Evolutionary conservation across 176 grass and related monocot species (phyloP), one percentile per base, ranked within the genome.

Genomic region (Musa acuminata): DNA sequence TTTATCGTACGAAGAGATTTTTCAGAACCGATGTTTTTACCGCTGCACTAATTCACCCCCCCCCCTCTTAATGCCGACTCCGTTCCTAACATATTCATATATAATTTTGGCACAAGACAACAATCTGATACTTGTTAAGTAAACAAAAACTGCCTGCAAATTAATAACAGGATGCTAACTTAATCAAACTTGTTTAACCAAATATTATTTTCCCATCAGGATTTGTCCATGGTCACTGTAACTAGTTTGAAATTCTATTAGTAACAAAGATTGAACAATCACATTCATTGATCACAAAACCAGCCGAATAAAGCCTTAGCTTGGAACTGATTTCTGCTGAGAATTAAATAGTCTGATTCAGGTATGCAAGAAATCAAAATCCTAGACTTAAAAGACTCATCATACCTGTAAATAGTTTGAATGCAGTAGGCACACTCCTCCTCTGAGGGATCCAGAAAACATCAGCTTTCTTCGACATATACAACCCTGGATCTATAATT

Each of bases 401-500:
- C 60, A 60, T 29, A 77, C 75, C 75, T 66, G 75, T 77, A 52
- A 77, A 77, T 23, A 77, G 60, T 49, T 65, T 77, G 75, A 77
- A 77, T 48, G 75, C 75, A 66, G 75, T 77, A 43, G 75, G 75
- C 35, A 77, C 75, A 3, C 75, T 77, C 49, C 75, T 77, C n/a
- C 60, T 63, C 13, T 77, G 59, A 3, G 75, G 49, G 20, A 77
- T 64, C 75, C 75, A 77, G 19, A 77, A 77, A 17, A 77, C 75
- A 65, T 77, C 75, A 51, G 35, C 49, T 26, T 77, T 77, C 60
- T 77, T 51, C 9, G 12, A 51, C 60, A 50, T 8, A 64, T 77
- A 77, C 75, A 77, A 51, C 75, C 75, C 75, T 64, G 75, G 75
- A 64, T 77, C 75, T 64, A 77, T 77, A 9, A 77, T 77, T 52